Evolutionary conservation across 257 asterid genomes (phyloP), one percentile per base, ranked within the genome.

Genomic region (Fraxinus anomala): DNA sequence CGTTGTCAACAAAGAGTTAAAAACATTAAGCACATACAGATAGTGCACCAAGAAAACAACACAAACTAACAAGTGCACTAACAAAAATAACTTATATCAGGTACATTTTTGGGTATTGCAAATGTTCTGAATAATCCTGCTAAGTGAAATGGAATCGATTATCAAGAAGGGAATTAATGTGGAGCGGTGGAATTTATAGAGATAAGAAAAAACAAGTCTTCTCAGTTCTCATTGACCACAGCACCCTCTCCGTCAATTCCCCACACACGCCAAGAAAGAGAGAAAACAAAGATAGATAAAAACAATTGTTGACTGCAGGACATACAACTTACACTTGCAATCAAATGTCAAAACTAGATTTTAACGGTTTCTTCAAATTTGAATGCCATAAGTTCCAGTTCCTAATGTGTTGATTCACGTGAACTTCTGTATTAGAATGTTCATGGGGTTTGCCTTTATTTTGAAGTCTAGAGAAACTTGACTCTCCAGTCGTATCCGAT

Each of bases 41-140:
- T 73, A 51, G 69, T 23, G 11, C 19, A 26, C 39, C 37, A 51
- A 42, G 59, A 71, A 71, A 71, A 23, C 68, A 61, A 23, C 68
- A 21, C 13, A 7, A 61, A 23, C 33, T 49, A 49, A 49, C 23
- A 61, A 21, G 67, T n/a, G 3, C 3, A 56, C 23, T 9, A 9
- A 61, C 14, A 40, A 40, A 40, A 54, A 54, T 54, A 17, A 6
- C 23, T 19, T 19, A 19, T 54, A 54, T 54, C 19, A 17, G 65
- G 8, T 10, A 54, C 24, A 54, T 5, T 19, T 54, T 54, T 54
- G 10, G 63, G 24, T 54, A 54, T 6, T 19, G 23, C 19, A 19
- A 54, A 54, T 54, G 23, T 10, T 54, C 2, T 19, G 63, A 19
- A 17, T 54, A 19, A 54, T 54, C 23, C 54, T 44, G 54, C 19